Base-by-base conservation (phyloP, 2,329 filamentous ascomycete species). In the Colletotrichum agaves region DNA sequence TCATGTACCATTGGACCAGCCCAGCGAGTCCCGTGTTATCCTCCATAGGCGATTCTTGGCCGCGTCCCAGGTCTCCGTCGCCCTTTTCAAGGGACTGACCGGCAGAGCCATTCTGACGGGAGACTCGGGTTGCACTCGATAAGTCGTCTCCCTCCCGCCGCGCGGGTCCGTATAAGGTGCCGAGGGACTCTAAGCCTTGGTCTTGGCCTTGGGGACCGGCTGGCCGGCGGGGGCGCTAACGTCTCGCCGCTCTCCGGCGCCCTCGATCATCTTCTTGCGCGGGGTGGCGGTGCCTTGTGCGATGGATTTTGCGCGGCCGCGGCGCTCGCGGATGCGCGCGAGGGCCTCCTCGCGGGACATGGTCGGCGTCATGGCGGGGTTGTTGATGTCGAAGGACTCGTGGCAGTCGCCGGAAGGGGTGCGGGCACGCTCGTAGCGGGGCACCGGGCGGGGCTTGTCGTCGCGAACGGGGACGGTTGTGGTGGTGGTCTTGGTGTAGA, bases 321-420 rank as follows among this genome's bases (percentile, higher is more conserved):
- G 82, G 31, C 92, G 84, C 79, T 93, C 90, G 60, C 89, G 85
- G 71, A 95, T 94, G 75, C 90, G 88, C 62, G 90, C 90, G 15
- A 95, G 84, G 3, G 92, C 92, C 77, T 93, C 85, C 76, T 93
- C 92, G 61, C 92, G 85, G 27, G 88, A 88, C 86, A 91, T 89
- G 43, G 88, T 91, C 5, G 88, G 87, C 46, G 85, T 89, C 68
- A 90, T 76, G 10, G 87, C 87, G 19, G 87, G 86, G 74, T 89
- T 85, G 67, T 79, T 85, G 44, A 81, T 74, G 75, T 88, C 86
- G 72, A 88, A 88, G 10, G 79, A 82, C 4, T 80, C 67, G 43
- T 63, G 77, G 70, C 77, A 79, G 52, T 75, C 76, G 47, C 74
- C 76, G 4, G 80, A 83, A 1, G 83, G 83, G 1, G 83, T 85